phyloP scores from a whole-genome alignment of 225 moss, liverwort and hornwort genomes.

The Polytrichum formosum region DNA sequence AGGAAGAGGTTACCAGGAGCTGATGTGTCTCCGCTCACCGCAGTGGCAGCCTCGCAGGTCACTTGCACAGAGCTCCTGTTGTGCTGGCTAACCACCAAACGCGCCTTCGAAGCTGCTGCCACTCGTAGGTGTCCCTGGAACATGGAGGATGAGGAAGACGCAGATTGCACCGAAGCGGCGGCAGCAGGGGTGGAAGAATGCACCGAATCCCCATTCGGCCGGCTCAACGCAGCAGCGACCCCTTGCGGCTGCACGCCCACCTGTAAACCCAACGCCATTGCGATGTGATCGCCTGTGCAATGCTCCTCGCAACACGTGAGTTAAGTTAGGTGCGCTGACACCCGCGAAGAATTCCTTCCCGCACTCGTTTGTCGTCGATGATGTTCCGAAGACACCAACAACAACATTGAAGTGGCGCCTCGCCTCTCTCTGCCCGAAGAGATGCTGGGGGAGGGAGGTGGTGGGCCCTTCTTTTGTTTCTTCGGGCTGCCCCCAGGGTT shows the following conservation, averaged over 20 bases:
- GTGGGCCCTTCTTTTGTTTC: too few species aligned
- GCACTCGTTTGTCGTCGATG: too few species aligned
- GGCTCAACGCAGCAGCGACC: not conserved
- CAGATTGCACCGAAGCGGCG: not conserved
- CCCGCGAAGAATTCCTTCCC: too few species aligned
- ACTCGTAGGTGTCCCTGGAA: slow-evolving; percentile 22
- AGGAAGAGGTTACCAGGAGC: slow-evolving; percentile 20
- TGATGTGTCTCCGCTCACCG: slow-evolving; percentile 15
- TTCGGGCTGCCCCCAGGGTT: too few species aligned
- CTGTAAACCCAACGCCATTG: slow-evolving; percentile 36
- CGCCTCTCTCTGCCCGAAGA: too few species aligned
- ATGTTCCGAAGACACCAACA: too few species aligned
- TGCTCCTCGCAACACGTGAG: too few species aligned
- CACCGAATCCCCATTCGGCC: not conserved
- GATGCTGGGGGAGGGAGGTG: too few species aligned
- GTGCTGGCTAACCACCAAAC: not conserved
- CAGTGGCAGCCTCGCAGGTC: slow-evolving; percentile 27
- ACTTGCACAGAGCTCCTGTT: slow-evolving; percentile 16
- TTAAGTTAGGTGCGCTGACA: too few species aligned
- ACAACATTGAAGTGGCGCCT: too few species aligned
- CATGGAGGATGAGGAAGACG: slow-evolving; percentile 21
- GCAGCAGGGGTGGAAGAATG: not conserved
- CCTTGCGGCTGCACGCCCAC: slow-evolving; percentile 19
- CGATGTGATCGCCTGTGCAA: not conserved
- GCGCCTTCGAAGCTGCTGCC: not conserved